Percentiles rank a stretch among this genome's conserved stretches.
Evolutionary conservation across 305 asterid genomes (phyloP).

Genomic region (Solanum hybrid): DNA sequence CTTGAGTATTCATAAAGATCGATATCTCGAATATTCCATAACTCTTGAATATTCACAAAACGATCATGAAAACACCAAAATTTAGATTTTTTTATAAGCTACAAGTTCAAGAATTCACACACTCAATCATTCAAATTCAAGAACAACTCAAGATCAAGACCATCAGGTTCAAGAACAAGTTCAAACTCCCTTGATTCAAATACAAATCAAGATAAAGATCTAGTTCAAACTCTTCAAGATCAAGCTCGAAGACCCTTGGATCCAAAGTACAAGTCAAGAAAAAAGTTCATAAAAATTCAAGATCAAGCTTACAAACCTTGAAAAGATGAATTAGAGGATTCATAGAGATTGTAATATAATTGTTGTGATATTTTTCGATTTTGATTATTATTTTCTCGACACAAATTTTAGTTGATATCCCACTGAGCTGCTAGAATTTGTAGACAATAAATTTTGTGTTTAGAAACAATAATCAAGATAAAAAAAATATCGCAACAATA

Average conservation of each 20-base stretch:
- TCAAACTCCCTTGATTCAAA: background rate
- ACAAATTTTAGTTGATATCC: background rate
- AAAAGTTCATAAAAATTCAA: background rate
- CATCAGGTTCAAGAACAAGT: background rate
- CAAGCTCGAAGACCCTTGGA: background rate
- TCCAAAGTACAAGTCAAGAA: background rate
- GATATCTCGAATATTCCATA: too few species aligned
- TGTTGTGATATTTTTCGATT: background rate
- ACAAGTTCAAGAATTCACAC: too few species aligned
- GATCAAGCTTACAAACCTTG: background rate
- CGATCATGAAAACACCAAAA: too few species aligned
- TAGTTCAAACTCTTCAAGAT: background rate
- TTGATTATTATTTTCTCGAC: background rate
- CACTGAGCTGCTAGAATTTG: background rate
- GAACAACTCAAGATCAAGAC: background rate
- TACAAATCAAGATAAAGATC: too few species aligned
- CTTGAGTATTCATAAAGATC: too few species aligned
- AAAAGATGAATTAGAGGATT: background rate
- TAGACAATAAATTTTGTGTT: fast-evolving
- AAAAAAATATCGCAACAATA: fast-evolving
- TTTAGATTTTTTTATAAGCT: too few species aligned
- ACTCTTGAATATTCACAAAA: too few species aligned
- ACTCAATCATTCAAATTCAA: background rate
- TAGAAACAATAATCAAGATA: background rate
- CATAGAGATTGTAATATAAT: background rate